phyloP scores from a whole-genome alignment of 2,329 filamentous ascomycete species.

The Claviceps humidiphila region DNA sequence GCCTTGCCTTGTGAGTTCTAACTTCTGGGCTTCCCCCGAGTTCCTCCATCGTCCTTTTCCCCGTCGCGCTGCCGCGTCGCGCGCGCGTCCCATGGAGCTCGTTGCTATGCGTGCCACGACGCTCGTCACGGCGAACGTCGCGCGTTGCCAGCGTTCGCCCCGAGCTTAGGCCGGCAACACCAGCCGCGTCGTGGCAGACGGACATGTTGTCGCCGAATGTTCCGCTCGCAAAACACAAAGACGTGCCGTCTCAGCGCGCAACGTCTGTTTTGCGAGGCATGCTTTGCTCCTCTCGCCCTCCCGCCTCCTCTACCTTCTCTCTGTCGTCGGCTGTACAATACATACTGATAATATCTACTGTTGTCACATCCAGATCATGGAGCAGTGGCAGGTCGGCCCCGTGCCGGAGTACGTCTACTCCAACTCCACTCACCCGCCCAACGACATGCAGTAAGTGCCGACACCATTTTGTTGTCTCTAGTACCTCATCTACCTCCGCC shows the following conservation, averaged over 20 bases:
- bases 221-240: slow-evolving; percentile 6
- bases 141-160: slow-evolving; percentile 6
- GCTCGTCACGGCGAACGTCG: slow-evolving; percentile 6
- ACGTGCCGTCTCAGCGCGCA: not conserved
- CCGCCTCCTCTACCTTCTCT: slow-evolving; percentile 6
- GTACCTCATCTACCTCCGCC: slow-evolving; percentile 12
- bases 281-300: slow-evolving; percentile 3
- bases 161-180: slow-evolving; percentile 6
- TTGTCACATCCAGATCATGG: slow-evolving; percentile 34
- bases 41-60: slow-evolving; percentile 7
- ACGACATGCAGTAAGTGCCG: slow-evolving; percentile 45
- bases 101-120: not conserved
- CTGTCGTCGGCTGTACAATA: slow-evolving; percentile 6
- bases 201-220: slow-evolving; percentile 8
- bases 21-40: slow-evolving; percentile 5
- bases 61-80: slow-evolving; percentile 4
- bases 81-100: slow-evolving; percentile 1
- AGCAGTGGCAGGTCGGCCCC: slow-evolving; percentile 48
- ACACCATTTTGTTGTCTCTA: slow-evolving; percentile 20
- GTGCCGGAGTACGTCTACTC: slow-evolving; percentile 47
- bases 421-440: slow-evolving; percentile 39
- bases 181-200: slow-evolving; percentile 11
- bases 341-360: slow-evolving; percentile 13
- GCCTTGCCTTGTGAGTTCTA: slow-evolving; percentile 25
- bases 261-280: slow-evolving; percentile 3